These are phyloP conservation scores for Petunia secreta DNA, from an alignment of 257 asterid genomes.

Conservation along the genomic window DNA sequence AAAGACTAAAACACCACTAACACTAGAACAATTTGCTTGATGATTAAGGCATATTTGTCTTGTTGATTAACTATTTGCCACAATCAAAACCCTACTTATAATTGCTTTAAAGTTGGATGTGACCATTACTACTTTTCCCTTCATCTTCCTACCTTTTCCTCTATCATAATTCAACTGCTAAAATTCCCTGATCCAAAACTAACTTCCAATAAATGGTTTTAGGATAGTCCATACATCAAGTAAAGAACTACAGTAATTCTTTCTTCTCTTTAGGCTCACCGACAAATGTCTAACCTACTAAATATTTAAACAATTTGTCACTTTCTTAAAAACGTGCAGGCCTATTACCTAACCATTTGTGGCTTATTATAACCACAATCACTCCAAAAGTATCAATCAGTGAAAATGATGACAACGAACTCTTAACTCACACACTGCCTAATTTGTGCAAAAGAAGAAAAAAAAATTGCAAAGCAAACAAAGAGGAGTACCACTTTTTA, in stretches of 20 bases:
- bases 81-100: not conserved
- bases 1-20: not conserved
- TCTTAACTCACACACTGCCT: conserved; percentile 26
- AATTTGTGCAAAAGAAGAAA: not conserved
- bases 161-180: not conserved
- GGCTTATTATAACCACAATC: conserved; percentile 4
- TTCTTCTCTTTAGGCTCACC: conserved; percentile 32
- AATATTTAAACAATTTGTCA: conserved; percentile 12
- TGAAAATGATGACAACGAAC: conserved; percentile 36
- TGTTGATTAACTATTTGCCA: not conserved
- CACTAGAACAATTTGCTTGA: not conserved
- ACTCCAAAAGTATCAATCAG: conserved; percentile 7
- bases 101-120: not conserved
- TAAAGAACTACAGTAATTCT: conserved; percentile 13
- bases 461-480: not conserved
- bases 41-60: not conserved
- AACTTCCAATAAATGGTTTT: conserved; percentile 24
- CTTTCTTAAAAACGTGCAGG: conserved; percentile 24
- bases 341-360: conserved; percentile 12
- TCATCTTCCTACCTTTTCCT: not conserved
- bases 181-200: not conserved
- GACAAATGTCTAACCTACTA: conserved; percentile 38
- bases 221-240: not conserved
- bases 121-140: not conserved
- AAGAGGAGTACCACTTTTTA: not conserved